Conservation (phyloP, 176 grass and related monocot genomes). For the Triticum urartu region DNA sequence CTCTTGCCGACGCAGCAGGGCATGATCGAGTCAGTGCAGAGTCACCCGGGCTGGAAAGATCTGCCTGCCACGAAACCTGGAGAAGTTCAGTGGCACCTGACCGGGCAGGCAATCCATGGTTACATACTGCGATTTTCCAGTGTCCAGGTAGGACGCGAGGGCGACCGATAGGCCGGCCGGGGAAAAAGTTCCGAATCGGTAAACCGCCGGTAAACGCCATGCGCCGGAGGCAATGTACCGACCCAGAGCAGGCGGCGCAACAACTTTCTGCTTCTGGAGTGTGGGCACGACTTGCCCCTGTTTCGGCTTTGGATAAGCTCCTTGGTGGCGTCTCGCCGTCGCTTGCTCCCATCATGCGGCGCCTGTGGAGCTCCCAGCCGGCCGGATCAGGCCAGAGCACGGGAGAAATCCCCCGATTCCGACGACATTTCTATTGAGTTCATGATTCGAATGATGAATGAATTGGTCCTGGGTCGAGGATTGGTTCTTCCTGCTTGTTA, state of each 20-base stretch:
- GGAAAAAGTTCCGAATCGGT: too few relatives aligned
- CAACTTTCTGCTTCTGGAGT: background rate
- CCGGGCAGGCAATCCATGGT: background rate
- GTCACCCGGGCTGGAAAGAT: background rate
- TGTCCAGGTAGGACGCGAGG: background rate
- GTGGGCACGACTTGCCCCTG: background rate
- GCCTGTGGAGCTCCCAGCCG: conserved; percentile 17
- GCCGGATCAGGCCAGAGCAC: background rate
- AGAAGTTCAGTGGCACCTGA: background rate
- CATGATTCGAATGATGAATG: background rate
- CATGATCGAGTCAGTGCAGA: background rate
- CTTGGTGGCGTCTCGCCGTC: conserved; percentile 1
- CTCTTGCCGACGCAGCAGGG: background rate
- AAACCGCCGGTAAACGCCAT: too few relatives aligned
- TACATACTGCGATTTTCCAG: background rate
- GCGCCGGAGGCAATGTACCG: too few relatives aligned
- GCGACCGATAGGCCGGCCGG: background rate
- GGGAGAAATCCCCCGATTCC: background rate
- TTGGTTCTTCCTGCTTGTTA: too few relatives aligned
- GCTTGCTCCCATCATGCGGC: conserved; percentile 20
- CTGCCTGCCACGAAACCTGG: background rate
- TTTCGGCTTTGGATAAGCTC: conserved; percentile 13
- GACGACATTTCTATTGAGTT: background rate
- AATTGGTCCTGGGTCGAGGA: too few relatives aligned
- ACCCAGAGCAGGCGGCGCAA: background rate